Conservation (phyloP, 1,139 yeast species). For the Geotrichum siamense region DNA sequence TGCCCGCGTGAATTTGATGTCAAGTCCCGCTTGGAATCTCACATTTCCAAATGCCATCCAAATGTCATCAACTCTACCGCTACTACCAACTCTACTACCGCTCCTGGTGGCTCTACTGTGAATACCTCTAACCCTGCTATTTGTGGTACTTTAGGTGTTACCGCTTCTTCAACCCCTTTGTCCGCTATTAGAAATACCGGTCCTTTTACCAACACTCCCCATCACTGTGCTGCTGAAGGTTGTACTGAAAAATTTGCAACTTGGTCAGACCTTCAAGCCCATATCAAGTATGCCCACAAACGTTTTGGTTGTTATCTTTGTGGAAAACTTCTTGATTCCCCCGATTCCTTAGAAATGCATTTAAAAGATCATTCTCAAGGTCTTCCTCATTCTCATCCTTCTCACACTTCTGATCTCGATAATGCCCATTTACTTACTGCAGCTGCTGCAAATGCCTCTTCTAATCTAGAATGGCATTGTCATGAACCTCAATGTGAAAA, state of each 20-base stretch:
- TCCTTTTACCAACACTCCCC: constrained; percentile 20
- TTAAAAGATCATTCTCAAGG: constrained; percentile 13
- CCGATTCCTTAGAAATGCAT: constrained; percentile 10
- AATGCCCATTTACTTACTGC: constrained; percentile 1
- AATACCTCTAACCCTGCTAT: constrained; percentile 4
- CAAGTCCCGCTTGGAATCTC: constrained; percentile 32
- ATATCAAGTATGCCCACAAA: constrained; percentile 67
- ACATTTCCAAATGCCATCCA: constrained; percentile 31
- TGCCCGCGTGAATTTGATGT: constrained; percentile 34
- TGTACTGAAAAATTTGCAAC: constrained; percentile 63
- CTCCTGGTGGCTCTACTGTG: constrained; percentile 2
- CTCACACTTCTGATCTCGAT: not conserved
- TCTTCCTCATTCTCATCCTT: constrained; percentile 4
- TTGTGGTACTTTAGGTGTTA: constrained; percentile 2
- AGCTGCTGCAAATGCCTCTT: not conserved
- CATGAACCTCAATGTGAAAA: constrained; percentile 35
- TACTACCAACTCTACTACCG: constrained; percentile 6
- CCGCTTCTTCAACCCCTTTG: not conserved
- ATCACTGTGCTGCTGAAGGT: constrained; percentile 48
- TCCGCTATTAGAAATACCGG: constrained; percentile 4
- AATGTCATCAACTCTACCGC: not conserved
- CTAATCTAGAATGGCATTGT: constrained; percentile 19
- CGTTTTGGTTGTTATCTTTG: constrained; percentile 59
- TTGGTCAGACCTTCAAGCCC: constrained; percentile 72
- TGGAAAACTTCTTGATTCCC: constrained; percentile 48